These are phyloP conservation scores for Odontarrhena argentea DNA, from an alignment of 345 rosid species.

Conservation along the genomic window DNA sequence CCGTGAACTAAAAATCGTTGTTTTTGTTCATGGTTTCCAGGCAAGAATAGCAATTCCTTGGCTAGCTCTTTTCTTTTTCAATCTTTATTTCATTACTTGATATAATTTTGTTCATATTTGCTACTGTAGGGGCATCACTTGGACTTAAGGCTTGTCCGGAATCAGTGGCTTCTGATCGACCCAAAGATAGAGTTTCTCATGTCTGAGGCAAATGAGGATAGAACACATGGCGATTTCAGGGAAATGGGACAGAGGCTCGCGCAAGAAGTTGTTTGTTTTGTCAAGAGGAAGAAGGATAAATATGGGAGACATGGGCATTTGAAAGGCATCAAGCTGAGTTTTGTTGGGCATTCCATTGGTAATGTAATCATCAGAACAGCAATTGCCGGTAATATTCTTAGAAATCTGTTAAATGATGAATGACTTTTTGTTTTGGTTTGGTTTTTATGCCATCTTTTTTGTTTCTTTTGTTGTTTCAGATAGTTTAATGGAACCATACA, in stretches of 20 bases:
- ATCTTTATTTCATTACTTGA: background rate
- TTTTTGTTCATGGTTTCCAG: conserved; percentile 98
- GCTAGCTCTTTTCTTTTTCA: background rate
- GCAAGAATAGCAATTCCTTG: conserved; percentile 44
- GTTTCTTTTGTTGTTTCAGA: conserved; percentile 52
- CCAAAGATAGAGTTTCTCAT: conserved; percentile 85
- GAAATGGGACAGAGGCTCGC: conserved; percentile 97
- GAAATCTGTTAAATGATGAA: background rate
- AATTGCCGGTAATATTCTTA: conserved; percentile 60
- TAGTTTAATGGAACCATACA: conserved; percentile 81
- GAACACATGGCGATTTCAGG: conserved; percentile 87
- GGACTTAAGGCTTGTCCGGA: conserved; percentile 88
- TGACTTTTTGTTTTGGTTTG: conserved; percentile 1
- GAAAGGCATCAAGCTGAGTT: conserved; percentile 78
- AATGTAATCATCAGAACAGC: conserved; percentile 87
- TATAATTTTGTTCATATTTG: background rate
- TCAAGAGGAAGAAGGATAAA: conserved; percentile 74
- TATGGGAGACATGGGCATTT: conserved; percentile 62
- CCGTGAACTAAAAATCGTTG: conserved; percentile 67
- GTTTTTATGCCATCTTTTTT: conserved; percentile 1
- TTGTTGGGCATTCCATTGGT: conserved; percentile 97
- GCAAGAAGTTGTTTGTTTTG: conserved; percentile 74
- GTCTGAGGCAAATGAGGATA: conserved; percentile 92
- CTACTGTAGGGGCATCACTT: conserved; percentile 85
- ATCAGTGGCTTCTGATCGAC: conserved; percentile 96